Conservation (phyloP, 768 basidiomycete species). For the Lentinula sp. region DNA sequence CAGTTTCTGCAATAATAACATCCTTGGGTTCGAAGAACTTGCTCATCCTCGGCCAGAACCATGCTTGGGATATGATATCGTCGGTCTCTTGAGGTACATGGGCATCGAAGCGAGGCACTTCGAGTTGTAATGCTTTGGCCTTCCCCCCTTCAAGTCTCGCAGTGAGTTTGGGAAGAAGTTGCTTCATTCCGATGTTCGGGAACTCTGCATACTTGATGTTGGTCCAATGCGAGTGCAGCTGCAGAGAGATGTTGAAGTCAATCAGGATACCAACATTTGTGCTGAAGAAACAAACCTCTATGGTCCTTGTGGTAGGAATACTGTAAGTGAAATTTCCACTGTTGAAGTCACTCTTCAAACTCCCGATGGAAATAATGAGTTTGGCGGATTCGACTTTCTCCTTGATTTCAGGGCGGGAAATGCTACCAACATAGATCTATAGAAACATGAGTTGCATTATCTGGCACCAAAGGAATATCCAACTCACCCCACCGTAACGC, state of each 20-base stretch:
- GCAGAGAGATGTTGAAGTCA: background rate
- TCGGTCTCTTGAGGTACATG: conserved; percentile 45
- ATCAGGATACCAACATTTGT: no score
- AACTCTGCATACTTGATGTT: conserved; percentile 60
- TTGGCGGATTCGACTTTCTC: conserved; percentile 70
- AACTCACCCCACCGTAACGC: conserved; percentile 75
- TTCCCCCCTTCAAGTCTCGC: conserved; percentile 41
- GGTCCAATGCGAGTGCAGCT: conserved; percentile 76
- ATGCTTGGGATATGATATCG: conserved; percentile 55
- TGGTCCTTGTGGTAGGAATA: conserved; percentile 48
- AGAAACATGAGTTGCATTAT: conserved; percentile 1
- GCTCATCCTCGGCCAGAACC: conserved; percentile 56
- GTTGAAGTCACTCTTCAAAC: conserved; percentile 76
- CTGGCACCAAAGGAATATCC: background rate
- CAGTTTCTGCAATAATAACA: conserved; percentile 61
- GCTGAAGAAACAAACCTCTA: conserved; percentile 46
- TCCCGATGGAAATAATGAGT: conserved; percentile 69
- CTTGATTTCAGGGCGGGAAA: conserved; percentile 61
- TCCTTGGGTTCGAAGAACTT: conserved; percentile 48
- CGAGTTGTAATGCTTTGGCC: conserved; percentile 30
- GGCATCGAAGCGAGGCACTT: conserved; percentile 39
- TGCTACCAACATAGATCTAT: conserved; percentile 72
- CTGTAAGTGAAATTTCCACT: conserved; percentile 82
- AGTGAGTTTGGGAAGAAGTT: conserved; percentile 67
- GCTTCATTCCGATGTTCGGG: conserved; percentile 68